Evolutionary conservation across 148 eudicot genomes (phyloP).

Genomic region (Vaccinium corymbosum): DNA sequence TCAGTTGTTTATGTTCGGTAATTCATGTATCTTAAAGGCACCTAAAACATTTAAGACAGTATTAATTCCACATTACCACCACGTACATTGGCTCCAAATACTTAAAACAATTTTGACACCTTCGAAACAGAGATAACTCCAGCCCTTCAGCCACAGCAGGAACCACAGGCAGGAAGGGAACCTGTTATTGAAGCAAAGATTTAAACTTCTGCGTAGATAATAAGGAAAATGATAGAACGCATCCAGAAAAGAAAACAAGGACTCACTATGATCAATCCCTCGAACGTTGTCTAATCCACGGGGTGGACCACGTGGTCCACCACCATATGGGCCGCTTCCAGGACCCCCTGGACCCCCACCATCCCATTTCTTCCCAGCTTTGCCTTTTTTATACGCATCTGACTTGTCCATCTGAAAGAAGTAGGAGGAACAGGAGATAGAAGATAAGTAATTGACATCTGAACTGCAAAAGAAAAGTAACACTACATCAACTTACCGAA

Average conservation of each 20-base stretch:
- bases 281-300: conserved; percentile 81
- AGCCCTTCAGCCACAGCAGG: conserved; percentile 60
- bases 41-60: neutral
- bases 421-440: neutral
- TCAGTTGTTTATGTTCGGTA: neutral
- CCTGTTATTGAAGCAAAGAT: conserved; percentile 33
- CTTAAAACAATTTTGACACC: neutral
- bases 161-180: conserved; percentile 90
- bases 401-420: conserved; percentile 77
- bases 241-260: neutral
- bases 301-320: conserved; percentile 90
- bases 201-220: neutral
- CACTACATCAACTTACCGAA: conserved; percentile 43
- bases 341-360: conserved; percentile 93
- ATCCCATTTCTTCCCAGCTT: conserved; percentile 90
- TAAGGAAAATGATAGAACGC: neutral
- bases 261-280: conserved; percentile 79
- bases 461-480: neutral
- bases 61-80: neutral
- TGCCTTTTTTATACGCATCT: conserved; percentile 75
- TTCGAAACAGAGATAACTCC: neutral
- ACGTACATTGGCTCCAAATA: neutral
- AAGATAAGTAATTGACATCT: neutral
- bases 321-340: conserved; percentile 83
- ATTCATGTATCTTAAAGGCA: neutral